A percentile compares a stretch with the other conserved stretches of the same genome.
Conservation (phyloP, 192 early-diverging fungal species). For the Diversispora epigaea region DNA sequence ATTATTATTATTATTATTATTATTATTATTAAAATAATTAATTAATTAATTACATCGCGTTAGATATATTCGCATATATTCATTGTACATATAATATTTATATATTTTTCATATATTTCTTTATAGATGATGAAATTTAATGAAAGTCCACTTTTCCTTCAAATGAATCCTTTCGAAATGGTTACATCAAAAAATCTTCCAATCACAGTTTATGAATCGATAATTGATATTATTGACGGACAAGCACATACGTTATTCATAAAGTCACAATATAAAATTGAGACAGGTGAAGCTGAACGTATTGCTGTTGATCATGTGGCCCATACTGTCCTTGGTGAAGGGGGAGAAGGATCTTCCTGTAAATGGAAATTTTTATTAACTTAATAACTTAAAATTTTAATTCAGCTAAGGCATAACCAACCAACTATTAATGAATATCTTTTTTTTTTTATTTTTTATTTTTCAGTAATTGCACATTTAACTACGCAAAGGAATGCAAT, state of each 20-base stretch:
- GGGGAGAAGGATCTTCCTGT: constrained; percentile 56
- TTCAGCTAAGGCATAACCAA: background rate
- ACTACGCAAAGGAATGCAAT: constrained; percentile 77
- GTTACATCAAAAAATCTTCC: constrained; percentile 65
- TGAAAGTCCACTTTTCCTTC: constrained; percentile 74
- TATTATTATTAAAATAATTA: too few species aligned
- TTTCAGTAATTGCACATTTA: constrained; percentile 65
- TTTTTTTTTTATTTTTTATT: constrained; percentile 6
- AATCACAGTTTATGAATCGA: constrained; percentile 74
- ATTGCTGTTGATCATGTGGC: constrained; percentile 88
- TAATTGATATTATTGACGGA: constrained; percentile 63
- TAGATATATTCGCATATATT: too few species aligned
- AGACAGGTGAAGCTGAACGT: constrained; percentile 83
- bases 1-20: too few species aligned
- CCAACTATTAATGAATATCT: too few species aligned
- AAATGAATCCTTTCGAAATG: constrained; percentile 61
- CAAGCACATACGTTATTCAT: constrained; percentile 63
- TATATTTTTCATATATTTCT: constrained; percentile 12
- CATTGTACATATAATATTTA: background rate
- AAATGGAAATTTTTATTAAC: constrained; percentile 28
- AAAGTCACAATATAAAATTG: constrained; percentile 68
- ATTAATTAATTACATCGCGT: too few species aligned
- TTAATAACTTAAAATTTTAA: background rate
- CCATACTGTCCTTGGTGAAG: constrained; percentile 56
- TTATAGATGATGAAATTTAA: constrained; percentile 67